A percentile compares a stretch with the other conserved stretches of the same genome.
Conservation (phyloP, 441 rosid genomes). For the Eruca vesicaria region DNA sequence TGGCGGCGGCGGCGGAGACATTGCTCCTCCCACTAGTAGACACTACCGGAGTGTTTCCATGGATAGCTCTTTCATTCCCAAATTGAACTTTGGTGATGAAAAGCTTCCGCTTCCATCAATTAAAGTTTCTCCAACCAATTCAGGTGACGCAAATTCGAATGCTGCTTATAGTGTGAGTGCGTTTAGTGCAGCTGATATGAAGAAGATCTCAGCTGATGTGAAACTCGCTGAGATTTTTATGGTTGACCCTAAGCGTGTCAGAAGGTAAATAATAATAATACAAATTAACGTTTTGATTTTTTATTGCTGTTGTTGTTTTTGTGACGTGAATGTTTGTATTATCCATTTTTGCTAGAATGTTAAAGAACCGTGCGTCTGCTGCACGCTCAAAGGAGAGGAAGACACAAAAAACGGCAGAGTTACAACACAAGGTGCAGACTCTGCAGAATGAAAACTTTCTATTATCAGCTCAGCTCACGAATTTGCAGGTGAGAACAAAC, state of each 20-base stretch:
- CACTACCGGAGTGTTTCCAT: constrained; percentile 85
- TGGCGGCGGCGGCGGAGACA: constrained; percentile 62
- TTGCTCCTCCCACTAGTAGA: constrained; percentile 61
- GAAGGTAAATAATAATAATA: constrained; percentile 63
- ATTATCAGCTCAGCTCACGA: constrained; percentile 87
- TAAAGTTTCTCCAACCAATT: constrained; percentile 60
- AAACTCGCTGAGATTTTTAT: constrained; percentile 88
- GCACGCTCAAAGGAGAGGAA: constrained; percentile 97
- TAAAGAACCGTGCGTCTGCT: constrained; percentile 95
- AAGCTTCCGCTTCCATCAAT: constrained; percentile 68
- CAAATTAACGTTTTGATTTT: neutral
- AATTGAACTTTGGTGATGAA: constrained; percentile 66
- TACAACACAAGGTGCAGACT: constrained; percentile 94
- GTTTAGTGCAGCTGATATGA: constrained; percentile 75
- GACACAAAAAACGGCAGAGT: constrained; percentile 81
- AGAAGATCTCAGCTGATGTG: constrained; percentile 87
- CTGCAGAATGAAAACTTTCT: constrained; percentile 93
- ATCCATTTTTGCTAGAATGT: constrained; percentile 49
- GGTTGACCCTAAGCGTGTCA: constrained; percentile 89
- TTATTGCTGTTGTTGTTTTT: too few relatives aligned
- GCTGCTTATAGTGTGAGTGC: constrained; percentile 70
- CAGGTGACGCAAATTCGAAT: constrained; percentile 60
- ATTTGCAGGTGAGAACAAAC: constrained; percentile 63
- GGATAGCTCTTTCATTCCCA: constrained; percentile 86
- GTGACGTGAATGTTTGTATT: constrained; percentile 1